Evolutionary conservation across 352 stramenopile species (phyloP).

Genomic region (Pilasporangium apinafurcum): DNA sequence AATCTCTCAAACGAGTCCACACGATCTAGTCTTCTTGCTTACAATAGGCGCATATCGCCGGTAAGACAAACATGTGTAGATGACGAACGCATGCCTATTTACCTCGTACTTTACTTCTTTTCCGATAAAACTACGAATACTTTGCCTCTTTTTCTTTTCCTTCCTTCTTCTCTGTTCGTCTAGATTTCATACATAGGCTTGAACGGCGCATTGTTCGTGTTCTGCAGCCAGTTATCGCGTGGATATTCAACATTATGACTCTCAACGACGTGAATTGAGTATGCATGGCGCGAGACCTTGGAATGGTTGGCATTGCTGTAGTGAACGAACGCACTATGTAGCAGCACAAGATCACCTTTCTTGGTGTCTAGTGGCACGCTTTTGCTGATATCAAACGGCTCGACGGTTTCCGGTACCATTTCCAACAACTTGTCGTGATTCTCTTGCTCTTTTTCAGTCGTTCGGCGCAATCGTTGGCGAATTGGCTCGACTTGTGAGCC

Average conservation of each 20-base stretch:
- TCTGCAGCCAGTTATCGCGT: constrained; percentile 93
- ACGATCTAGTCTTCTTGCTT: too few species aligned
- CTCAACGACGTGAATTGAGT: constrained; percentile 95
- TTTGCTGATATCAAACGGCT: constrained; percentile 47
- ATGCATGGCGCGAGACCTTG: constrained; percentile 87
- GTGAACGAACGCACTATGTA: constrained; percentile 93
- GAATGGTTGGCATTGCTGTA: constrained; percentile 92
- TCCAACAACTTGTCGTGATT: constrained; percentile 41
- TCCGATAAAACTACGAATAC: too few species aligned
- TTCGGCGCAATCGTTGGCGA: constrained; percentile 81
- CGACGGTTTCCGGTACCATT: constrained; percentile 39
- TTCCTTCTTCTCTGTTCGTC: too few species aligned
- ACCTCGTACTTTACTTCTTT: too few species aligned
- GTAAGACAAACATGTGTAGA: too few species aligned
- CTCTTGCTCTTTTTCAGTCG: constrained; percentile 34
- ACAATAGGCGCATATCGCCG: too few species aligned
- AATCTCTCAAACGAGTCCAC: too few species aligned
- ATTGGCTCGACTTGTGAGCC: constrained; percentile 87
- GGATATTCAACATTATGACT: constrained; percentile 83
- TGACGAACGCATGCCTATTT: too few species aligned
- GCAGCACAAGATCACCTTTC: constrained; percentile 91
- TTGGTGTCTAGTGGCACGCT: constrained; percentile 80
- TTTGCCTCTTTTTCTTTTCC: too few species aligned
- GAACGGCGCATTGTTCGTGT: constrained; percentile 58
- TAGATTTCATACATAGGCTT: constrained; percentile 46